phyloP scores from a whole-genome alignment of 1,139 yeast genomes.

The Meyerozyma carpophila region DNA sequence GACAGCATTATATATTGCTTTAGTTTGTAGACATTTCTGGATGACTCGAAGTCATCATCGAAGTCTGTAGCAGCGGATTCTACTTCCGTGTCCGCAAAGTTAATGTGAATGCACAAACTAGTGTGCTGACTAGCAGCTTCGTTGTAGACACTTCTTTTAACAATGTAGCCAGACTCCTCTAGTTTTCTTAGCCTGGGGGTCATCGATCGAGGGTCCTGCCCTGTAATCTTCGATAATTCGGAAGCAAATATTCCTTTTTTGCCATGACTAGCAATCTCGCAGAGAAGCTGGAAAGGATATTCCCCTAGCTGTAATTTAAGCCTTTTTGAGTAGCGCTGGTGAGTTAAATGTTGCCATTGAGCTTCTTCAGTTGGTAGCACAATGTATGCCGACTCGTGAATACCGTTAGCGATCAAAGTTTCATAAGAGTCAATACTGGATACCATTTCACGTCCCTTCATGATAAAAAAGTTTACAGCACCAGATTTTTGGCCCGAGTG shows the following conservation, averaged over 20 bases:
- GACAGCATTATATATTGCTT: constrained; percentile 43
- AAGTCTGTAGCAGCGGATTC: constrained; percentile 6
- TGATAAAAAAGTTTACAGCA: constrained; percentile 14
- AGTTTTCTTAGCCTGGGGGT: constrained; percentile 56
- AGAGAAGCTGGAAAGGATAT: constrained; percentile 34
- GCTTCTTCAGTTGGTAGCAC: constrained; percentile 33
- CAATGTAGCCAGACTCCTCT: constrained; percentile 43
- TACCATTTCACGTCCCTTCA: constrained; percentile 12
- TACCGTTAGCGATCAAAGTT: constrained; percentile 15
- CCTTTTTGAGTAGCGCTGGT: constrained; percentile 29
- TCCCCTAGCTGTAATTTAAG: constrained; percentile 33
- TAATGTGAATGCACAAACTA: constrained; percentile 40
- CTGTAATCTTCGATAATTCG: constrained; percentile 48
- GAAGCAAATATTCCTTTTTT: constrained; percentile 54
- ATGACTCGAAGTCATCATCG: constrained; percentile 20
- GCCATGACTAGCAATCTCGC: constrained; percentile 51
- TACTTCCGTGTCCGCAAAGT: constrained; percentile 25
- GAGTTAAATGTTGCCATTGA: constrained; percentile 39
- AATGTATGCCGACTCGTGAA: constrained; percentile 13
- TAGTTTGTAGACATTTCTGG: constrained; percentile 27
- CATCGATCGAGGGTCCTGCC: constrained; percentile 69
- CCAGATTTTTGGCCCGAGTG: constrained; percentile 14
- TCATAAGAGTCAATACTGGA: constrained; percentile 16
- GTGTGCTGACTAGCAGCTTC: constrained; percentile 42
- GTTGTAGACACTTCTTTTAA: constrained; percentile 34